phyloP scores from a whole-genome alignment of 2,329 filamentous ascomycete species.

The Sphaerulina musiva region DNA sequence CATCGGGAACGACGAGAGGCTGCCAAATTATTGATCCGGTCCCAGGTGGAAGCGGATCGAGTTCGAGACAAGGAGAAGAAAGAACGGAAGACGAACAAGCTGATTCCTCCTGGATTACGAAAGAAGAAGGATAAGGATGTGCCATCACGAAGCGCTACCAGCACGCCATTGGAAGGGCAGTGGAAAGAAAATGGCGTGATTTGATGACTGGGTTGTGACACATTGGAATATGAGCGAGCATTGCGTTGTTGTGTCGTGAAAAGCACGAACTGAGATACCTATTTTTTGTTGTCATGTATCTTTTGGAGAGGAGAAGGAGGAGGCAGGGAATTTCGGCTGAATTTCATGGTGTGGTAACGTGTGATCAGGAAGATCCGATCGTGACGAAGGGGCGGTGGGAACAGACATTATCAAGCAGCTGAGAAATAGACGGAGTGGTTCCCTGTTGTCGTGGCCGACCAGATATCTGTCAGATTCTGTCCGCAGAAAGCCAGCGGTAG shows the following conservation, averaged over 20 bases:
- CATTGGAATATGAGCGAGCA: background rate
- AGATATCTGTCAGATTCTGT: too few relatives aligned
- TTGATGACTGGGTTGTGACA: slow-evolving; percentile 1
- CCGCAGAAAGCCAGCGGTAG: too few relatives aligned
- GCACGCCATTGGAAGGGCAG: slow-evolving; percentile 12
- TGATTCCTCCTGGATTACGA: slow-evolving; percentile 34
- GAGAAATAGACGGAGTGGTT: too few relatives aligned
- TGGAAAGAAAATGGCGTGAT: slow-evolving; percentile 8
- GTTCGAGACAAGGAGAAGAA: slow-evolving; percentile 34
- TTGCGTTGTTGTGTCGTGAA: background rate
- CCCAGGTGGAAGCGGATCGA: slow-evolving; percentile 31
- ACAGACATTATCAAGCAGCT: too few relatives aligned
- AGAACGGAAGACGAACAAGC: slow-evolving; percentile 36
- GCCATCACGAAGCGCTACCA: slow-evolving; percentile 14
- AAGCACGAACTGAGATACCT: background rate
- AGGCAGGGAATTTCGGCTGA: too few relatives aligned
- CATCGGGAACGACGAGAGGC: slow-evolving; percentile 30
- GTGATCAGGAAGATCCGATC: too few relatives aligned
- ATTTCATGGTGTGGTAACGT: too few relatives aligned
- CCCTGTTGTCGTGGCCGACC: too few relatives aligned
- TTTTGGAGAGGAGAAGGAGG: too few relatives aligned
- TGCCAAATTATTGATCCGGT: slow-evolving; percentile 28
- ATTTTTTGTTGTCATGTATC: background rate
- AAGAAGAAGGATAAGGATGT: slow-evolving; percentile 33
- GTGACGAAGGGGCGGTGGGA: too few relatives aligned